Evolutionary conservation across 148 eudicot species (phyloP), one percentile per base, ranked within the genome.

Genomic region (Vaccinium darrowii): DNA sequence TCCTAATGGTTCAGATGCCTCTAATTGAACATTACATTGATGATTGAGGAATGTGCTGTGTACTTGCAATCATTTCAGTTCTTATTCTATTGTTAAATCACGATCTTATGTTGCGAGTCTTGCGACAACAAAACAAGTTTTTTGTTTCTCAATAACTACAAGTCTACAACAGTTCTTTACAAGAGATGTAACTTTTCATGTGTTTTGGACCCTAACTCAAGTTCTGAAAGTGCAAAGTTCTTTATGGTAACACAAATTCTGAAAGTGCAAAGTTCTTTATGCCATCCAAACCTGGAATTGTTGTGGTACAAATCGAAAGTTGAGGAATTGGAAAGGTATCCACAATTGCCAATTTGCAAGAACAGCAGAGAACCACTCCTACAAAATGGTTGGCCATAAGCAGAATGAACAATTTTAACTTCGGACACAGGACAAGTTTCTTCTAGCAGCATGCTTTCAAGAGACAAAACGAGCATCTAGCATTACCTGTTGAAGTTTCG

Each of bases 291-390:
- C 99, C 98, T 97, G 98, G 86, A 97, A 95, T 67, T 95, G 99
- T 57, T 97, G 99, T 49, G 98, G 98, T 51, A 97, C 98, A 87
- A 97, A 94, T 79, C 92, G 93, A 85, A 97, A 97, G 90, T 97
- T 97, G 89, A 97, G 92, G 88, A 93, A 93, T 89, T 95, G 99
- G 81, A 97, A 97, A n/a, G 99, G 99, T 80, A 97, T 90, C 99
- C 99, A 97, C 82, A 97, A 84, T 83, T 94, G 92, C 98, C 98
- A 95, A 78, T 97, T 97, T 67, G 95, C 98, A 89, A 96, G 21
- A 76, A 96, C 98, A 65, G 99, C 86, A 72, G 98, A 89, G 80
- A 93, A 91, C 98, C 99, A 96, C 88, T 95, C 98, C 99, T 96
- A 84, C 84, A 88, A 78, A 56, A 85, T 77, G 8, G 57, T 49